Evolutionary conservation across 2,329 filamentous ascomycete genomes (phyloP).

Genomic region (Nemania abortiva): DNA sequence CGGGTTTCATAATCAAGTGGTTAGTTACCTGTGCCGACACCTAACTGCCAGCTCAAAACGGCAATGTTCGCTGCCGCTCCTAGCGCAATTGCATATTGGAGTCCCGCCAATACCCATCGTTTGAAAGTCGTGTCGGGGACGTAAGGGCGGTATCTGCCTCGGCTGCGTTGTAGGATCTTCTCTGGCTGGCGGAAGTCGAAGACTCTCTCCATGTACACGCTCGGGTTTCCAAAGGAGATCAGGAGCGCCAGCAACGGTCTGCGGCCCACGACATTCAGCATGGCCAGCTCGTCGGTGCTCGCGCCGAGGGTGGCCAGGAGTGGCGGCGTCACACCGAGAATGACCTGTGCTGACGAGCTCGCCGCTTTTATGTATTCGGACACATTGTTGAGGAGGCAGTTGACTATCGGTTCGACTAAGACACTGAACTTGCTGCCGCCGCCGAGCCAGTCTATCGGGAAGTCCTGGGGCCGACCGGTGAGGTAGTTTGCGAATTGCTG

Average conservation of each 20-base stretch:
- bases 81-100: constrained; percentile 34
- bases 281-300: constrained; percentile 42
- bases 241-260: constrained; percentile 42
- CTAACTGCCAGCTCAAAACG: constrained; percentile 35
- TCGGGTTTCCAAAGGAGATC: constrained; percentile 39
- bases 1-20: not conserved
- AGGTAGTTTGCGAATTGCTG: constrained; percentile 41
- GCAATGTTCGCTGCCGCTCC: constrained; percentile 36
- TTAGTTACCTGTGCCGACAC: constrained; percentile 31
- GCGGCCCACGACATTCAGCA: constrained; percentile 39
- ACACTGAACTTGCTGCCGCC: constrained; percentile 36
- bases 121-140: not conserved
- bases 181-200: constrained; percentile 40
- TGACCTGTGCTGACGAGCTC: constrained; percentile 42
- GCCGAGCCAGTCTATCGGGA: constrained; percentile 36
- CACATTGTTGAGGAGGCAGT: constrained; percentile 39
- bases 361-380: constrained; percentile 45
- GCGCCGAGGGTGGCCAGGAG: constrained; percentile 40
- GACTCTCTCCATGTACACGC: constrained; percentile 39
- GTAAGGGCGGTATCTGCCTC: constrained; percentile 13
- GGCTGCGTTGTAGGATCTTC: constrained; percentile 29
- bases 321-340: constrained; percentile 44
- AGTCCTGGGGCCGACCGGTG: constrained; percentile 37
- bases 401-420: constrained; percentile 41
- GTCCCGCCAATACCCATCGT: not conserved